Evolutionary conservation across 2,329 filamentous ascomycete genomes (phyloP).

Genomic region (Ophiostoma piceae): DNA sequence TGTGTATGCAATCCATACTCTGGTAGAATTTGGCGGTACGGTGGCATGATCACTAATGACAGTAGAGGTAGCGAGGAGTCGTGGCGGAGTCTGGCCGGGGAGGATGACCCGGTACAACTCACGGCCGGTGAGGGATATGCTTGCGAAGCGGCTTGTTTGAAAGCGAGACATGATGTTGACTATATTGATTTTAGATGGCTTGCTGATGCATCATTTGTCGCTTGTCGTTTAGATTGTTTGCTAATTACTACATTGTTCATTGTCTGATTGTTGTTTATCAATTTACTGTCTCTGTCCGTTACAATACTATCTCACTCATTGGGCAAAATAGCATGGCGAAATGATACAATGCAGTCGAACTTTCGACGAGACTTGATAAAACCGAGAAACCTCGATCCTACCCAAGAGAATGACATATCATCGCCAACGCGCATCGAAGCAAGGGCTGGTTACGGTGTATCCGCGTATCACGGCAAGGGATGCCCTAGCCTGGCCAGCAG

Average conservation of each 20-base stretch:
- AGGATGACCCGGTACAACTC: background rate
- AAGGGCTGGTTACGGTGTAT: background rate
- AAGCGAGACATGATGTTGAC: background rate
- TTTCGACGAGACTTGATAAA: background rate
- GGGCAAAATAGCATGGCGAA: background rate
- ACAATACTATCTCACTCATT: background rate
- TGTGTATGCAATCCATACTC: background rate
- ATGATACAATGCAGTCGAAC: background rate
- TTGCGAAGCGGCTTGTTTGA: background rate
- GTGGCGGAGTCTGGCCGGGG: background rate
- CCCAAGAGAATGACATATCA: background rate
- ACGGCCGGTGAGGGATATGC: constrained; percentile 1
- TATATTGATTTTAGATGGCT: background rate
- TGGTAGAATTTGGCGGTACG: background rate
- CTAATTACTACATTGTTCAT: background rate
- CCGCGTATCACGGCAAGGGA: constrained; percentile 4
- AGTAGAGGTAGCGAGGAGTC: background rate
- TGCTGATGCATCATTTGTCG: background rate
- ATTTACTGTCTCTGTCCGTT: background rate
- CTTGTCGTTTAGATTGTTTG: background rate
- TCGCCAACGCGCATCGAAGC: background rate
- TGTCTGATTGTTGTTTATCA: background rate
- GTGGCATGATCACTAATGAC: background rate
- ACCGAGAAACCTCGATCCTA: background rate
- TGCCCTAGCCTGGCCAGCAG: background rate